These are phyloP conservation scores for Astrephomene gubernaculifera DNA, from an alignment of 139 green algal genomes.

Conservation along the genomic window DNA sequence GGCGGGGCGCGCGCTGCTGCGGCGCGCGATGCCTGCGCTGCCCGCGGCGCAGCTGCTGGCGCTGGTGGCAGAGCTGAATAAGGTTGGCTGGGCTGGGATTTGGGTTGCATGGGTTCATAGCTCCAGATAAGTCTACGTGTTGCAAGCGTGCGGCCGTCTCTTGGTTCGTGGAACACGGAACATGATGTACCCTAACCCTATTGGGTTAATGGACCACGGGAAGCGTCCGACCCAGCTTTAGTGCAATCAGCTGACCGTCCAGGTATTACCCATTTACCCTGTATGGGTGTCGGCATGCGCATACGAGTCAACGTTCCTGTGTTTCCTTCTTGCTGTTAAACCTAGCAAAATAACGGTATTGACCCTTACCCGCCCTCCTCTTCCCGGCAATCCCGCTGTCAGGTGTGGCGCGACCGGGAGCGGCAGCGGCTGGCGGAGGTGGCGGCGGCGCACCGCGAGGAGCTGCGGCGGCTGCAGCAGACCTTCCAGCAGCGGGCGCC, in stretches of 20 bases:
- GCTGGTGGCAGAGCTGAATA: conserved; percentile 42
- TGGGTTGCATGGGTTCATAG: too few relatives aligned
- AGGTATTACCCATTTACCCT: too few relatives aligned
- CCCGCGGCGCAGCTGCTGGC: conserved; percentile 38
- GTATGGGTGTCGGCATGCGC: too few relatives aligned
- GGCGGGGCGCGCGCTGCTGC: conserved; percentile 22
- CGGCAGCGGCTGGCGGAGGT: conserved; percentile 4
- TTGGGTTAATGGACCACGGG: too few relatives aligned
- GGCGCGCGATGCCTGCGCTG: conserved; percentile 16
- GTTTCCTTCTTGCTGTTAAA: too few relatives aligned
- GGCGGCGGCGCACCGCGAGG: conserved; percentile 6
- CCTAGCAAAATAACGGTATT: not conserved
- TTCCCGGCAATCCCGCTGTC: not conserved
- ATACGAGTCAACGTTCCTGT: too few relatives aligned
- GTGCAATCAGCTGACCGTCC: too few relatives aligned
- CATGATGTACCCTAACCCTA: too few relatives aligned
- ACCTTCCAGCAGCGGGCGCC: conserved; percentile 39
- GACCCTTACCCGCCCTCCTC: not conserved
- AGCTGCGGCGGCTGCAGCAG: not conserved
- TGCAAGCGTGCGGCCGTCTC: too few relatives aligned
- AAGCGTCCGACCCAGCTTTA: too few relatives aligned
- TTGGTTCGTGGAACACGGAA: too few relatives aligned
- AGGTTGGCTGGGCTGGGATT: conserved; percentile 20
- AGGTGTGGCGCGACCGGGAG: conserved; percentile 44
- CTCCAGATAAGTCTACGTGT: too few relatives aligned